Evolutionary conservation across 345 rosid species (phyloP), one percentile per base, ranked within the genome.

Genomic region (Mercurialis annua): DNA sequence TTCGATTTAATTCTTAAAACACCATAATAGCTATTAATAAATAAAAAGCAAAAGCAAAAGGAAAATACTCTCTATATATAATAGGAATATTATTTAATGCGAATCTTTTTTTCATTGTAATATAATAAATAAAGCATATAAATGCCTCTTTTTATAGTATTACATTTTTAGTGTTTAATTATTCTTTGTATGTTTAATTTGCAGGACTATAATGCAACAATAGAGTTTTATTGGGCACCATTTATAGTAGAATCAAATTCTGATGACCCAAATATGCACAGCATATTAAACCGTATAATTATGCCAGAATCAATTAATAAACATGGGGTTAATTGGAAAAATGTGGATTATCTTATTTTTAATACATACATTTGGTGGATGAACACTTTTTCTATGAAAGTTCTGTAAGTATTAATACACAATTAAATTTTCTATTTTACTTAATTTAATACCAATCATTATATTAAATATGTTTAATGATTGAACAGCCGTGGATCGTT

Each of bases 311-410:
- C 93, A 26, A 92, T 94, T 12, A 84, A 87, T 46, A 94, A 73
- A 74, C 99, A 94, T 67, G 98, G 90, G 0, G 80, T 78, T 64
- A 83, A 83, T 44, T 94, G 99, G 99, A 89, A 90, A 1, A 66
- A 85, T 14, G 86, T 85, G 9, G 92, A 89, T 75, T 73, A 85
- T 43, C 83, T 94, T 29, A 81, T 94, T 21, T 91, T 91, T 56
- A 88, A 94, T 76, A 84, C 98, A 5, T 94, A 91, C 59, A 83
- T 89, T 24, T 94, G 99, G 99, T 92, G 99, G 99, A 88, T 88
- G 81, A 89, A 78, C 73, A 78, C 75, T 56, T 71, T 84, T 55
- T 40, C 65, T 53, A 94, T 94, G 80, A 87, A 85, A 69, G 85
- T 88, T 38, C 60, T 90, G 97, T 90, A 75, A 83, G 95, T 82